These are phyloP conservation scores for Tulasnella calospora DNA, from an alignment of 768 basidiomycete genomes.

Conservation along the genomic window DNA sequence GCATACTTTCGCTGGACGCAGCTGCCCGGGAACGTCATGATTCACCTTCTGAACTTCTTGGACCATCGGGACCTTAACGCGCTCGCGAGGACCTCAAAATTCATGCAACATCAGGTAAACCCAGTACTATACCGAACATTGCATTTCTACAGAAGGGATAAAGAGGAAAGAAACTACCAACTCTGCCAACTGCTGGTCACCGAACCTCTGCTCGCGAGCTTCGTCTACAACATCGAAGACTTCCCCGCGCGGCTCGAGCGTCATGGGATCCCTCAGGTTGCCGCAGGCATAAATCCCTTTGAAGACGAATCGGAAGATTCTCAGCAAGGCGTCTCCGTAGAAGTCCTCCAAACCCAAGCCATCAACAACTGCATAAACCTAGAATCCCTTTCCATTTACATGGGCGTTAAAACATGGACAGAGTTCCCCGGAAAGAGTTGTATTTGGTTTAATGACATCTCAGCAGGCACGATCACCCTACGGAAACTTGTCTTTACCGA, in stretches of 20 bases:
- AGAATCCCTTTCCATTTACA: neutral
- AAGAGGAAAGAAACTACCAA: neutral
- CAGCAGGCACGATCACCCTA: neutral
- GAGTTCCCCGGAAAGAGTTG: neutral
- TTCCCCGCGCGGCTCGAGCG: neutral
- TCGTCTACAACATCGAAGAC: neutral
- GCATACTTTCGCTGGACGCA: neutral
- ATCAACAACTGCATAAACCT: neutral
- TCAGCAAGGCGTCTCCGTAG: neutral
- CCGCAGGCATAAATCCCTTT: neutral
- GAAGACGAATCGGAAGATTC: neutral
- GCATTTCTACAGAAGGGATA: neutral
- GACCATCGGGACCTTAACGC: neutral
- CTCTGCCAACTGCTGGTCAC: neutral
- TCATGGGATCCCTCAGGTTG: neutral
- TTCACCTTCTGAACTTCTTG: neutral
- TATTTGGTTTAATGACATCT: neutral
- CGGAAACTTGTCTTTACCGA: slow-evolving; percentile 1
- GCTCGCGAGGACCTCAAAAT: neutral
- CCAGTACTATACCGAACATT: neutral
- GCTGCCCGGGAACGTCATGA: neutral
- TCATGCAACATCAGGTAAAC: neutral
- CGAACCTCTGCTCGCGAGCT: neutral
- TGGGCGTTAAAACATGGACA: neutral
- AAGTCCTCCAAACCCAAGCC: neutral